Evolutionary conservation across 2,329 filamentous ascomycete species (phyloP), one percentile per base, ranked within the genome.

Genomic region (Penicillium sp.): DNA sequence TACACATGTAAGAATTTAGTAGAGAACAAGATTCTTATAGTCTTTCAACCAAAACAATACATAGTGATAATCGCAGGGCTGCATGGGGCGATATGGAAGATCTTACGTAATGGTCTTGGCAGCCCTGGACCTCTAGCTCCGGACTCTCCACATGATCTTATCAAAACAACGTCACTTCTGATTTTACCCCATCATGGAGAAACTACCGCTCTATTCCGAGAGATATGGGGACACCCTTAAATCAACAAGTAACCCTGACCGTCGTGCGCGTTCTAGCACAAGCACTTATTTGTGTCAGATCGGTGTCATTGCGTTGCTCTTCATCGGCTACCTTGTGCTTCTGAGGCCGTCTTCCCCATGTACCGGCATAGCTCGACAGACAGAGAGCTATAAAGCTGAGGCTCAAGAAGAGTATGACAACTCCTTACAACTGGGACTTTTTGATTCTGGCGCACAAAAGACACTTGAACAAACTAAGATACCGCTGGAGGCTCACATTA

Each of bases 401-500:
- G 38, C 25, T 22, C 14, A 37, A 36, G 26, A 37, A 31, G 49
- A 47, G 11, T 7, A 53, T 19, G 12, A 25, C 12, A 12, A 36
- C 25, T 16, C 45, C 11, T 12, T 25, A 17, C 17, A 38, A 6
- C 45, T 40, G 31, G 47, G 22, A 26, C 26, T 4, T 12, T 26
- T 50, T 45, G 37, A 16, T 22, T 19, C 31, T 17, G 53, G 30
- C 25, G n/a, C 36, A 45, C 30, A 45, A 22, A 19, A 19, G 14
- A 11, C 26, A 30, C 37, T 28, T 12, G 43, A 41, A 10, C 46
- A 54, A 44, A 57, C 50, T 10, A 69, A 61, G 55, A 88, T 97
- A 5, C 89, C 91, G 4, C 76, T 99, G 2, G 94, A 99, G 73
- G 90, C 91, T 53, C 93, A 97, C 73, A 94, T 97, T 66, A 99